phyloP scores from a whole-genome alignment of 73 alveolate genomes.

The Paramecium biaurelia region DNA sequence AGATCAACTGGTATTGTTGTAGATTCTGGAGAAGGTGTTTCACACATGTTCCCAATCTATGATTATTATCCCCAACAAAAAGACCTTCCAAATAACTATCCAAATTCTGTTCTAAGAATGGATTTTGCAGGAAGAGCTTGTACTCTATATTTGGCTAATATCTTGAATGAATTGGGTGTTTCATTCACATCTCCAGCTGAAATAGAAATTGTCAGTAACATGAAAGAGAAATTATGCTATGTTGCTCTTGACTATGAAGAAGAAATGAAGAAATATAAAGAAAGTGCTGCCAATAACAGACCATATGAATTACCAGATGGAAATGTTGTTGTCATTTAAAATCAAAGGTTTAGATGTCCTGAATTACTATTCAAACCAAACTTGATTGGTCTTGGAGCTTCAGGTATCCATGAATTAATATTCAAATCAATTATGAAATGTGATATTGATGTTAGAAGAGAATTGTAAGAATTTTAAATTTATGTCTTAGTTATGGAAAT shows the following conservation, averaged over 20 bases:
- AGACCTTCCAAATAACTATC: too few relatives aligned
- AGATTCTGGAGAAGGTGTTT: constrained; percentile 99
- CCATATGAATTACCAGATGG: constrained; percentile 65
- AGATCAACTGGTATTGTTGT: constrained; percentile 94
- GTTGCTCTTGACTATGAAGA: constrained; percentile 61
- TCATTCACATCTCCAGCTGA: constrained; percentile 89
- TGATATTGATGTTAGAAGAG: constrained; percentile 86
- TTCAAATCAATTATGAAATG: constrained; percentile 82
- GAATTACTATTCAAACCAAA: constrained; percentile 89
- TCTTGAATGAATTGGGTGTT: constrained; percentile 87
- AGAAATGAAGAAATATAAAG: constrained; percentile 33
- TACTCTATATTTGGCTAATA: constrained; percentile 82
- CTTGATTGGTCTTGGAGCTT: constrained; percentile 66
- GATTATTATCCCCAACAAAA: constrained; percentile 97
- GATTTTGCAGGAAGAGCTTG: constrained; percentile 97
- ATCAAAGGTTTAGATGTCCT: constrained; percentile 79
- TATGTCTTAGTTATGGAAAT: constrained; percentile 64
- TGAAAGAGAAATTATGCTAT: constrained; percentile 54
- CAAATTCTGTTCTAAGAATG: constrained; percentile 87
- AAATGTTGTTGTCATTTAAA: constrained; percentile 16
- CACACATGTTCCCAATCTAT: constrained; percentile 98
- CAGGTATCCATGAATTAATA: constrained; percentile 80
- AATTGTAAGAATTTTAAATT: constrained; percentile 64
- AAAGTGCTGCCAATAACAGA: constrained; percentile 16
- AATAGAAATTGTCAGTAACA: constrained; percentile 84